phyloP scores from a whole-genome alignment of 1,139 yeast species.

The Sugiyamaella neomexicana region DNA sequence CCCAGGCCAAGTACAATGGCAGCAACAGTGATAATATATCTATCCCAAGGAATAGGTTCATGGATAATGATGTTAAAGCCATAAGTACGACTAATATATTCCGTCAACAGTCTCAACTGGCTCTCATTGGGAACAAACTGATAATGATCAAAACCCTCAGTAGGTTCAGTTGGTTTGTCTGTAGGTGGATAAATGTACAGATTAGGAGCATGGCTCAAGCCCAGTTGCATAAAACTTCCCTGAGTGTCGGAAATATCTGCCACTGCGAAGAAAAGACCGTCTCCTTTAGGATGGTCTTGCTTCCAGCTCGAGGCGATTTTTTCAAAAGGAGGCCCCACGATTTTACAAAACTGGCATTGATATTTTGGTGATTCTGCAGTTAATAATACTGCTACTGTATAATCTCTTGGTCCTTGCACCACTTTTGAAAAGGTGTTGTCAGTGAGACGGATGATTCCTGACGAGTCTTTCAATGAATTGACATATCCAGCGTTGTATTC shows the following conservation, averaged over 20 bases:
- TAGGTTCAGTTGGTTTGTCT: slow-evolving; percentile 38
- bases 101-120: slow-evolving; percentile 47
- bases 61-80: slow-evolving; percentile 51
- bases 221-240: slow-evolving; percentile 52
- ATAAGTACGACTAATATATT: slow-evolving; percentile 41
- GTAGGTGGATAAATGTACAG: slow-evolving; percentile 65
- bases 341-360: slow-evolving; percentile 74
- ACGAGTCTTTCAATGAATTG: slow-evolving; percentile 15
- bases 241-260: slow-evolving; percentile 67
- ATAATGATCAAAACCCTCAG: slow-evolving; percentile 44
- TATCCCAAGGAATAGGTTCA: slow-evolving; percentile 60
- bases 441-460: slow-evolving; percentile 51
- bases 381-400: slow-evolving; percentile 61
- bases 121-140: slow-evolving; percentile 54
- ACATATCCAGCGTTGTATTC: slow-evolving; percentile 10
- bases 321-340: slow-evolving; percentile 65
- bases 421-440: slow-evolving; percentile 61
- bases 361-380: slow-evolving; percentile 74
- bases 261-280: slow-evolving; percentile 62
- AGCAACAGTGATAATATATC: slow-evolving; percentile 48
- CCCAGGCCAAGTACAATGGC: slow-evolving; percentile 35
- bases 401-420: slow-evolving; percentile 69
- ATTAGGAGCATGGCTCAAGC: slow-evolving; percentile 77
- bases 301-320: slow-evolving; percentile 63
- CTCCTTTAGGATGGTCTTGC: slow-evolving; percentile 48